Evolutionary conservation across 73 alveolate genomes (phyloP).

Genomic region (Stentor coeruleus): DNA sequence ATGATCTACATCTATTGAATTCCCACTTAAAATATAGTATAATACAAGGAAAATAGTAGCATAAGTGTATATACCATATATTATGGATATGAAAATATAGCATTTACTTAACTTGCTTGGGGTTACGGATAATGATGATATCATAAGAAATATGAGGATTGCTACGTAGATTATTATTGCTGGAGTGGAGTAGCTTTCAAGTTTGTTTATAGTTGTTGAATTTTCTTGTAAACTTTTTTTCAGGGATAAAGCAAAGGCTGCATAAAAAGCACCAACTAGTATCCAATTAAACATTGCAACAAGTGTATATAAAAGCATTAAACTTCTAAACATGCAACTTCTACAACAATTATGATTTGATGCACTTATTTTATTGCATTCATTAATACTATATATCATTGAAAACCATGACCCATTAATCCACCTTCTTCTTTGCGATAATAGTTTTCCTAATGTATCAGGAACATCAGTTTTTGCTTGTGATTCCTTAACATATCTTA

Average conservation of each 20-base stretch:
- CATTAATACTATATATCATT: background rate
- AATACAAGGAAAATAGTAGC: background rate
- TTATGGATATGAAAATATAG: background rate
- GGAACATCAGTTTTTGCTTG: constrained; percentile 41
- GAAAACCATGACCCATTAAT: constrained; percentile 20
- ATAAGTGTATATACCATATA: constrained; percentile 23
- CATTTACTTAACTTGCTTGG: background rate
- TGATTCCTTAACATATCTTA: constrained; percentile 37
- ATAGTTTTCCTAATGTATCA: background rate
- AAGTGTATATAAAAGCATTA: background rate
- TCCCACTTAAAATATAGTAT: background rate
- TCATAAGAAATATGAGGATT: background rate
- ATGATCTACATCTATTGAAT: background rate
- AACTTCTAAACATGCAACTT: background rate
- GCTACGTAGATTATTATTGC: background rate
- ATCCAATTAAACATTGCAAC: background rate
- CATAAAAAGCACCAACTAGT: background rate
- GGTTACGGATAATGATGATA: background rate
- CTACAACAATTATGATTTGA: background rate
- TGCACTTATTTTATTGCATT: background rate
- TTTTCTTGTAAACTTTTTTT: background rate
- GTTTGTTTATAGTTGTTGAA: background rate
- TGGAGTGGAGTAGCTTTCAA: background rate
- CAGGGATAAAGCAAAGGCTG: background rate
- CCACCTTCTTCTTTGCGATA: constrained; percentile 28